A percentile compares a stretch with the other conserved stretches of the same genome.
These are phyloP conservation scores for Viola odorata DNA, from an alignment of 345 rosid species.

Conservation along the genomic window DNA sequence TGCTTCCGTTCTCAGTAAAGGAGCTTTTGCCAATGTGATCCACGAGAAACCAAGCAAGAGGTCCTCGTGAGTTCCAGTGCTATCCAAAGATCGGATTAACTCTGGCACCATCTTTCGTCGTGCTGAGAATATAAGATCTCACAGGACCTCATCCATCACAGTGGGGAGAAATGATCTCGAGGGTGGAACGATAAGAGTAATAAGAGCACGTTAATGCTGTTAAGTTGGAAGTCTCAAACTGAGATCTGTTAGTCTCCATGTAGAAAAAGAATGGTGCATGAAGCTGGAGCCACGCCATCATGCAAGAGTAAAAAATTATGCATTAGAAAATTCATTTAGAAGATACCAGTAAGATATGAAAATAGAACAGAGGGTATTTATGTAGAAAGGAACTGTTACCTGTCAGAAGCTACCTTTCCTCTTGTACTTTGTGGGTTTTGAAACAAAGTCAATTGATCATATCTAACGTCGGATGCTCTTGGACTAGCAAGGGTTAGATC, in stretches of 20 bases:
- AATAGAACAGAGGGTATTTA: neutral
- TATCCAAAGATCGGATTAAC: conserved; percentile 5
- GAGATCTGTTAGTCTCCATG: conserved; percentile 45
- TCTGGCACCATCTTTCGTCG: neutral
- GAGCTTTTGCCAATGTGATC: conserved; percentile 6
- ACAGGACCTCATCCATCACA: conserved; percentile 6
- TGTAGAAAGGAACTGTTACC: conserved; percentile 28
- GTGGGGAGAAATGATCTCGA: conserved; percentile 42
- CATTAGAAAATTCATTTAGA: conserved; percentile 11
- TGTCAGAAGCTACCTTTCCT: conserved; percentile 34
- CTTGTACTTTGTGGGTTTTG: conserved; percentile 21
- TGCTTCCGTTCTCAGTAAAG: neutral
- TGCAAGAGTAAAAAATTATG: conserved; percentile 14
- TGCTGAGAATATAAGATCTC: neutral
- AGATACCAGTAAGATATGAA: neutral
- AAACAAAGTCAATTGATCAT: conserved; percentile 32
- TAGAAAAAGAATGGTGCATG: conserved; percentile 45
- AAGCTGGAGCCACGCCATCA: conserved; percentile 34
- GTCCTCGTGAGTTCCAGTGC: conserved; percentile 13
- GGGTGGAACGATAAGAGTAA: conserved; percentile 49
- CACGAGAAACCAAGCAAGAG: conserved; percentile 2
- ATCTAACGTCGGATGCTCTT: conserved; percentile 33
- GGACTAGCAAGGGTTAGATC: conserved; percentile 35
- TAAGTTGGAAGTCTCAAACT: conserved; percentile 40
- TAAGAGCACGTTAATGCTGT: conserved; percentile 16